A percentile compares a stretch with the other conserved stretches of the same genome.
Evolutionary conservation across 371 early-diverging fungal genomes (phyloP).

Genomic region (Haplosporangium sp.): DNA sequence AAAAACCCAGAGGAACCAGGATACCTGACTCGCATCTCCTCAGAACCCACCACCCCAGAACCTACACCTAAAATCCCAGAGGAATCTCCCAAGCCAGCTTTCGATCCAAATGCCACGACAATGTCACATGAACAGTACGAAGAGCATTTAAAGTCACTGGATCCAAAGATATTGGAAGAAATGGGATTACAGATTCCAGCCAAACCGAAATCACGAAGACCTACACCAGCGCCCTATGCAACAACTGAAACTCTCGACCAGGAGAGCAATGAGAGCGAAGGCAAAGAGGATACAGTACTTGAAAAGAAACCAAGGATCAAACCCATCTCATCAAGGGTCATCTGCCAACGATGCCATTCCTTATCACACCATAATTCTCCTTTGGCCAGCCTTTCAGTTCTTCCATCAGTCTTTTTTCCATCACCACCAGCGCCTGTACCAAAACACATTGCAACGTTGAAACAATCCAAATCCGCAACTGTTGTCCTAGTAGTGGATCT

Average conservation of each 20-base stretch:
- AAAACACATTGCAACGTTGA: conserved; percentile 35
- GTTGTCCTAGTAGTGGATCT: conserved; percentile 50
- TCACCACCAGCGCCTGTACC: conserved; percentile 41
- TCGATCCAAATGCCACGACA: conserved; percentile 19
- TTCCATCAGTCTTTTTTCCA: conserved; percentile 31
- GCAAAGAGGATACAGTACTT: not conserved
- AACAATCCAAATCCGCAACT: conserved; percentile 36
- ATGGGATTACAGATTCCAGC: conserved; percentile 11
- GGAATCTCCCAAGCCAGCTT: not conserved
- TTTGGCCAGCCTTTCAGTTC: conserved; percentile 11
- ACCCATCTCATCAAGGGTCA: conserved; percentile 6
- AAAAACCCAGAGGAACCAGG: conserved; percentile 26
- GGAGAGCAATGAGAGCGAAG: not conserved
- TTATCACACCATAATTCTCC: conserved; percentile 46
- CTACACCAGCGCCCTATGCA: not conserved
- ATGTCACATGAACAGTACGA: conserved; percentile 35
- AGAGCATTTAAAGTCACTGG: conserved; percentile 22
- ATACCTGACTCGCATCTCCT: conserved; percentile 21
- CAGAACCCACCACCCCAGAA: not conserved
- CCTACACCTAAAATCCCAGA: not conserved
- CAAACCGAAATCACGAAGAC: not conserved
- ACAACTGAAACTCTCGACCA: not conserved
- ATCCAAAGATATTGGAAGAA: conserved; percentile 34
- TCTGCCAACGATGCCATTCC: conserved; percentile 52
- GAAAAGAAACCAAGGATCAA: conserved; percentile 10